Percentiles rank a stretch among this genome's conserved stretches.
phyloP scores from a whole-genome alignment of 441 rosid species.

The Biscutella laevigata region DNA sequence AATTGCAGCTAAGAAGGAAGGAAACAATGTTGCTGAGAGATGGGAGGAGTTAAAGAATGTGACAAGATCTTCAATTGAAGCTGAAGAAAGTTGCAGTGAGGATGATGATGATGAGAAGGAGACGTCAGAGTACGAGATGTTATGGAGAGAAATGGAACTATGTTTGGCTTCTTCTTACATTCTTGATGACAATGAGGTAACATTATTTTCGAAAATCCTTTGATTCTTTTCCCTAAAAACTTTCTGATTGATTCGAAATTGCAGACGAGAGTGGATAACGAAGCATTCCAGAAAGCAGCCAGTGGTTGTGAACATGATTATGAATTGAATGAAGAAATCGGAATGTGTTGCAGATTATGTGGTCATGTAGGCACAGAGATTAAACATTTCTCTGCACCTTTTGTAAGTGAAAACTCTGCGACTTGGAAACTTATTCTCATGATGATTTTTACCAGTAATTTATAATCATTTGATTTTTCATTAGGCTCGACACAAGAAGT shows the following conservation, averaged over 20 bases:
- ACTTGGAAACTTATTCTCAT: too few species aligned
- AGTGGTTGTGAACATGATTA: slow-evolving; percentile 52
- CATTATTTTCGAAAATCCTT: not conserved
- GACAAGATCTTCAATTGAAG: slow-evolving; percentile 16
- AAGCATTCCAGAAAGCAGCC: slow-evolving; percentile 33
- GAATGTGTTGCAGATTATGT: slow-evolving; percentile 56
- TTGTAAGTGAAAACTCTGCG: slow-evolving; percentile 65
- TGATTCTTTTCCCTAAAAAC: not conserved
- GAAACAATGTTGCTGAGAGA: slow-evolving; percentile 41
- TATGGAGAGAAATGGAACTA: slow-evolving; percentile 90
- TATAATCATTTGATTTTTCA: slow-evolving; percentile 11
- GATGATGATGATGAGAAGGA: slow-evolving; percentile 47
- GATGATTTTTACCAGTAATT: not conserved
- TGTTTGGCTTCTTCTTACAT: slow-evolving; percentile 70
- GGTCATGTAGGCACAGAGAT: slow-evolving; percentile 69
- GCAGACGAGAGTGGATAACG: slow-evolving; percentile 46
- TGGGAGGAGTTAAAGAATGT: slow-evolving; percentile 57
- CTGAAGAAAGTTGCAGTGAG: slow-evolving; percentile 21
- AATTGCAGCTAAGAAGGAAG: slow-evolving; percentile 37
- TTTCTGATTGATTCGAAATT: slow-evolving; percentile 15
- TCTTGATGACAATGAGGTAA: slow-evolving; percentile 74
- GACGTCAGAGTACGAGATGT: slow-evolving; percentile 50
- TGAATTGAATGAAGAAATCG: slow-evolving; percentile 67
- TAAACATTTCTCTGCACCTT: slow-evolving; percentile 59
- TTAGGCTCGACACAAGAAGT: slow-evolving; percentile 38